A percentile compares a stretch with the other conserved stretches of the same genome.
phyloP scores from a whole-genome alignment of 169 alveolate species.

The Amoebophrya sp. region DNA sequence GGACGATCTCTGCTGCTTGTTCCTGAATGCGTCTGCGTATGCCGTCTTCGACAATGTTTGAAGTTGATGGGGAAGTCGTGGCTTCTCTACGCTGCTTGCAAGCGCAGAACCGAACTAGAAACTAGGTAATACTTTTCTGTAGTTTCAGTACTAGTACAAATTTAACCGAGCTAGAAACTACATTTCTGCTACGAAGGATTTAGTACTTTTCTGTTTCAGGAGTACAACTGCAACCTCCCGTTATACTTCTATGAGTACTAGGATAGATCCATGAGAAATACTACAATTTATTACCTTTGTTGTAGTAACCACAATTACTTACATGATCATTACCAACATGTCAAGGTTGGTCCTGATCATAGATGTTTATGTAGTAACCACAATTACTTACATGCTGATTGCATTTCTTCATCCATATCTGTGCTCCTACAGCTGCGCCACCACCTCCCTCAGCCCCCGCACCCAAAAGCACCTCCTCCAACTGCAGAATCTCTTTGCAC shows the following conservation, averaged over 20 bases:
- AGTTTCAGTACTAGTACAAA: not conserved
- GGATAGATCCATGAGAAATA: too few species aligned
- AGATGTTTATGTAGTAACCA: not conserved
- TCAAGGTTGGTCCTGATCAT: not conserved
- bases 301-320: not conserved
- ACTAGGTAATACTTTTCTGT: too few species aligned
- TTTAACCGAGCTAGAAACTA: too few species aligned
- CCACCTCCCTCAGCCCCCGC: not conserved
- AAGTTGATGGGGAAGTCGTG: not conserved
- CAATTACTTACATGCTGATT: not conserved
- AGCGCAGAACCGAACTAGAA: too few species aligned
- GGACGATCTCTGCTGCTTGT: not conserved
- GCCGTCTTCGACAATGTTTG: not conserved
- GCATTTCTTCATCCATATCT: not conserved
- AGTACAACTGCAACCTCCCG: too few species aligned
- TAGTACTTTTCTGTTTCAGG: not conserved
- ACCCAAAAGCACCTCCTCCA: not conserved
- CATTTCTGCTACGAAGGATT: not conserved
- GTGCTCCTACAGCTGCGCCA: not conserved
- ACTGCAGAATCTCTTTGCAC: not conserved
- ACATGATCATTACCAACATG: not conserved
- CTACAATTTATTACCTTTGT: too few species aligned
- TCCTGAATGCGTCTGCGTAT: not conserved
- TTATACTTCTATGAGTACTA: too few species aligned
- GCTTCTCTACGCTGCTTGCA: too few species aligned